Conservation (phyloP, 2,329 filamentous ascomycete species). For the Colletotrichum chlorophyti region DNA sequence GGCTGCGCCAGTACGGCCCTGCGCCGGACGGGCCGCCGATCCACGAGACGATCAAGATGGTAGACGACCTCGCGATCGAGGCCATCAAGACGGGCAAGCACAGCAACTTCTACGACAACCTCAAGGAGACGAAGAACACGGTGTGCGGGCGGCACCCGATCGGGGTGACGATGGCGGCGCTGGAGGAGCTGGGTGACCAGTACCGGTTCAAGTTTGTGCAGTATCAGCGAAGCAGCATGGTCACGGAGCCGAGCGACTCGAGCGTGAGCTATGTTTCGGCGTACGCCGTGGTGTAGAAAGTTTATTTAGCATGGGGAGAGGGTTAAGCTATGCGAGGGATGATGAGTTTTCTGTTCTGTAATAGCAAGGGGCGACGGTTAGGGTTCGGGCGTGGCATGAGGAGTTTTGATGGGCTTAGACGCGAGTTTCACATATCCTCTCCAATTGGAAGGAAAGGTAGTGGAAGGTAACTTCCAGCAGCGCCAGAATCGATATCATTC, state of each 20-base stretch:
- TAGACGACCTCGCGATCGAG: conserved; percentile 85
- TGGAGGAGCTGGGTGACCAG: conserved; percentile 68
- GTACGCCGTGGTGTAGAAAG: conserved; percentile 73
- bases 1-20: conserved; percentile 39
- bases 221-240: conserved; percentile 86
- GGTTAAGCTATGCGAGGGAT: background rate
- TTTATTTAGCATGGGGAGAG: background rate
- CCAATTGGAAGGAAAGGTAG: background rate
- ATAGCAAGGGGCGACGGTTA: too few species aligned
- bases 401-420: conserved; percentile 15
- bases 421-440: background rate
- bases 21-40: conserved; percentile 61
- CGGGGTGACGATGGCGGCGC: conserved; percentile 86
- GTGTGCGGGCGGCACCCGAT: conserved; percentile 96
- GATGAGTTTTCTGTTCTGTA: background rate
- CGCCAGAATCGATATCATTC: background rate
- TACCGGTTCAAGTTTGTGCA: conserved; percentile 77
- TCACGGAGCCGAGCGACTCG: conserved; percentile 71
- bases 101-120: conserved; percentile 69
- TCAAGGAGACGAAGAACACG: conserved; percentile 82
- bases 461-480: background rate
- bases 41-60: conserved; percentile 81
- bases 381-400: background rate
- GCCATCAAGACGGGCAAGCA: conserved; percentile 82
- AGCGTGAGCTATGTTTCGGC: conserved; percentile 97